These are phyloP conservation scores for Hemileccinum rubropunctum DNA, from an alignment of 768 basidiomycete species.

Conservation along the genomic window DNA sequence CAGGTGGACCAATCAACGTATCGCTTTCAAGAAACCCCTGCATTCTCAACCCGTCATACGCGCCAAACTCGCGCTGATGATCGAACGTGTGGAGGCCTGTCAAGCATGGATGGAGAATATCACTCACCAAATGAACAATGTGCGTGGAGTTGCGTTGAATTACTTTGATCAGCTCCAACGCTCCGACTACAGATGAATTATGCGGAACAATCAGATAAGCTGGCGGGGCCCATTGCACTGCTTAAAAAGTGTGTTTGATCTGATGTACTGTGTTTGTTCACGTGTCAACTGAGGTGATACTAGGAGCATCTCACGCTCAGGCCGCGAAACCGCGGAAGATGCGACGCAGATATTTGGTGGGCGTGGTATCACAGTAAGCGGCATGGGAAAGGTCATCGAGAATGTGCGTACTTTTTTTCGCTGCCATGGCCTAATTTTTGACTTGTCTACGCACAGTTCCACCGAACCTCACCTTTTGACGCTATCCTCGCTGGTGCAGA, in stretches of 20 bases:
- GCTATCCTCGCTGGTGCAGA: slow-evolving; percentile 81
- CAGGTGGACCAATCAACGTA: slow-evolving; percentile 86
- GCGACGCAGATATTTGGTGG: slow-evolving; percentile 89
- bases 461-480: slow-evolving; percentile 81
- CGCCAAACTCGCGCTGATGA: slow-evolving; percentile 85
- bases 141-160: slow-evolving; percentile 29
- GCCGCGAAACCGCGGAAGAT: slow-evolving; percentile 55
- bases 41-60: slow-evolving; percentile 84
- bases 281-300: slow-evolving; percentile 4
- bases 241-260: slow-evolving; percentile 70
- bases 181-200: slow-evolving; percentile 69
- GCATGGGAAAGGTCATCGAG: slow-evolving; percentile 84
- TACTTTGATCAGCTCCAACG: background rate
- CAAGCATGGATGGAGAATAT: slow-evolving; percentile 90
- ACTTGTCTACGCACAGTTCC: slow-evolving; percentile 48
- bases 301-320: slow-evolving; percentile 66
- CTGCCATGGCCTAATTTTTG: background rate
- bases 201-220: slow-evolving; percentile 74
- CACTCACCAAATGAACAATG: slow-evolving; percentile 91
- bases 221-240: slow-evolving; percentile 87
- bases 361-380: slow-evolving; percentile 79
- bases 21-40: slow-evolving; percentile 88
- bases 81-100: slow-evolving; percentile 79
- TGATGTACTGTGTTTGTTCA: background rate
- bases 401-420: slow-evolving; percentile 49